Percentiles rank a stretch among this genome's conserved stretches.
These are phyloP conservation scores for Fusarium begoniae DNA, from an alignment of 2,329 filamentous ascomycete genomes.

Conservation along the genomic window DNA sequence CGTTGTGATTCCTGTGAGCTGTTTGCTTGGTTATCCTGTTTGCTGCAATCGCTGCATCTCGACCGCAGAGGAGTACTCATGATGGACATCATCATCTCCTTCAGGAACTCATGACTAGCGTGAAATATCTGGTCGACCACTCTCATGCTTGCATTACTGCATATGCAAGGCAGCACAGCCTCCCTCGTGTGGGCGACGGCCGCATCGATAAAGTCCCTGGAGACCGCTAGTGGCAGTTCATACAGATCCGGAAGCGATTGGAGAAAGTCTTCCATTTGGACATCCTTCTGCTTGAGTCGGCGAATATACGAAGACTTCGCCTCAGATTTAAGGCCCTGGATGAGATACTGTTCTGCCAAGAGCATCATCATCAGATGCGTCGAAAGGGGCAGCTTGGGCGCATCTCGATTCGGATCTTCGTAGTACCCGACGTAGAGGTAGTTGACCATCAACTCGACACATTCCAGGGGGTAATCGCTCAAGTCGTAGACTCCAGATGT, in stretches of 20 bases:
- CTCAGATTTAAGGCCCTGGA: not conserved
- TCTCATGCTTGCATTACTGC: not conserved
- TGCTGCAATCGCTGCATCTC: not conserved
- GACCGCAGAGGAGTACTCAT: too few relatives aligned
- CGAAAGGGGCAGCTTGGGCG: not conserved
- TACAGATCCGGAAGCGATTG: not conserved
- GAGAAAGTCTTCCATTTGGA: not conserved
- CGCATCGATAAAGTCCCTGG: not conserved
- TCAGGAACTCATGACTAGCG: not conserved
- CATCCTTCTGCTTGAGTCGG: not conserved
- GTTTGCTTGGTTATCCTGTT: too few relatives aligned
- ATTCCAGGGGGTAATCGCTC: not conserved
- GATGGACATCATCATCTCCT: not conserved
- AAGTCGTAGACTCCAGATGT: not conserved
- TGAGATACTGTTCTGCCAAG: not conserved
- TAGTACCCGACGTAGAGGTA: not conserved
- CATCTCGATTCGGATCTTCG: rapidly evolving
- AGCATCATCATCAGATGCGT: not conserved
- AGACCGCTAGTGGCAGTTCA: not conserved
- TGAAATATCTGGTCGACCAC: not conserved
- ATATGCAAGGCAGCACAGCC: not conserved
- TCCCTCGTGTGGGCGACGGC: not conserved
- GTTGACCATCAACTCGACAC: not conserved
- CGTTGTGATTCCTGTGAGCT: too few relatives aligned
- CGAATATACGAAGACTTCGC: not conserved